Evolutionary conservation across 164 flowering plant species (phyloP).

Genomic region (Sextonia rubra): DNA sequence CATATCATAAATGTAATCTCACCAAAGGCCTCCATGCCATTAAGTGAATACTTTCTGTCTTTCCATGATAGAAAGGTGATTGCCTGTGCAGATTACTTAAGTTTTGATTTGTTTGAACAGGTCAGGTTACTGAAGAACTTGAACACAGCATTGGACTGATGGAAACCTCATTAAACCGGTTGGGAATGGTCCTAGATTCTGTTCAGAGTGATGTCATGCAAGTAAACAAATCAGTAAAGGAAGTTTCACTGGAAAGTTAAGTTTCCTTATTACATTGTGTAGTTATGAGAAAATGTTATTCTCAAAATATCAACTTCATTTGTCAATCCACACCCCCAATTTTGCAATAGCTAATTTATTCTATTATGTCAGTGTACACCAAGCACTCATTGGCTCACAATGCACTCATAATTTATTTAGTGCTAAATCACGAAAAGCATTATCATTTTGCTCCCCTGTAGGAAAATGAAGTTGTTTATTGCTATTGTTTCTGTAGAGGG

Average conservation of each 20-base stretch:
- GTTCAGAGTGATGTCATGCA: slow-evolving; percentile 87
- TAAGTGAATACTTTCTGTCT: not conserved
- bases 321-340: not conserved
- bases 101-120: slow-evolving; percentile 38
- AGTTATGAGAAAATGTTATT: not conserved
- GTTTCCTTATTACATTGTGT: slow-evolving; percentile 15
- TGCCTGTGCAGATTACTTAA: slow-evolving; percentile 1
- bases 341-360: not conserved
- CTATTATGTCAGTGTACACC: not conserved
- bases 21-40: not conserved
- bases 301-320: not conserved
- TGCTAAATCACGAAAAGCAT: not conserved
- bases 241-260: slow-evolving; percentile 67
- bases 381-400: not conserved
- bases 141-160: slow-evolving; percentile 69
- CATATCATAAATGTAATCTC: slow-evolving; percentile 57
- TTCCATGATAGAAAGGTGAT: not conserved
- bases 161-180: slow-evolving; percentile 66
- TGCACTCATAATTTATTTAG: not conserved
- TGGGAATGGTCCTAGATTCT: slow-evolving; percentile 79
- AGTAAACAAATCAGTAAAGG: slow-evolving; percentile 75
- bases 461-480: too few relatives aligned
- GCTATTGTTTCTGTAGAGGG: too few relatives aligned
- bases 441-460: not conserved
- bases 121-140: slow-evolving; percentile 70